Evolutionary conservation across 768 basidiomycete genomes (phyloP), one percentile per base, ranked within the genome.

Genomic region (Xerocomellus dryophilus): DNA sequence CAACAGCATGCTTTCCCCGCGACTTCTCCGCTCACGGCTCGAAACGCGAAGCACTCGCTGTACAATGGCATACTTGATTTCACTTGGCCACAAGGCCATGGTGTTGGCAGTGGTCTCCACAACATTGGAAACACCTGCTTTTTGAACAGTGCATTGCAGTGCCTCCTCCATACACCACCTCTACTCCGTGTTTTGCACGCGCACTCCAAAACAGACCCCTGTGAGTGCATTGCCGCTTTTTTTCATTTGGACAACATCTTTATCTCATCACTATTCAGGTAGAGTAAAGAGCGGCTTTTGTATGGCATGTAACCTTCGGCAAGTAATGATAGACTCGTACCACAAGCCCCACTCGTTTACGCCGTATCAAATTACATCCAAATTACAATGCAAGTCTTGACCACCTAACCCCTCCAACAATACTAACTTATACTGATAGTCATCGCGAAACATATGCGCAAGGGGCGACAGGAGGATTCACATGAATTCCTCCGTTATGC

Each of bases 401-500:
- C 25, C 34, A n/a, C 32, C 18, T 43, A 27, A 35, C 29, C 47
- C 36, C 39, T 6, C 50, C 54, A 36, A 60, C 10, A 29, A 44
- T 44, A 25, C 40, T 62, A 41, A 51, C 36, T 23, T 32, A 51
- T 31, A n/a, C 40, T 32, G 34, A 40, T 45, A 98, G 93, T 77
- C 8, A 94, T 98, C 54, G 94, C 94, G 15, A 94, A 93, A 68
- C 86, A 91, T 63, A 85, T 98, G 83, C 83, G 86, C 39, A 81
- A 75, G 71, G 93, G 92, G n/a, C 76, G 93, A 61, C 97, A 99
- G 69, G 97, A 99, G 67, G 97, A 99, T 68, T 86, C 97, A 9
- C 97, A 99, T 67, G 97, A 99, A 71, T 98, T 98, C 66, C 83
- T 99, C 45, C 86, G 97, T 31, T 97, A 95, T 70, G 85, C 87